Conservation (phyloP, 352 stramenopile species). For the Hyaloperonospora arabidopsidis region DNA sequence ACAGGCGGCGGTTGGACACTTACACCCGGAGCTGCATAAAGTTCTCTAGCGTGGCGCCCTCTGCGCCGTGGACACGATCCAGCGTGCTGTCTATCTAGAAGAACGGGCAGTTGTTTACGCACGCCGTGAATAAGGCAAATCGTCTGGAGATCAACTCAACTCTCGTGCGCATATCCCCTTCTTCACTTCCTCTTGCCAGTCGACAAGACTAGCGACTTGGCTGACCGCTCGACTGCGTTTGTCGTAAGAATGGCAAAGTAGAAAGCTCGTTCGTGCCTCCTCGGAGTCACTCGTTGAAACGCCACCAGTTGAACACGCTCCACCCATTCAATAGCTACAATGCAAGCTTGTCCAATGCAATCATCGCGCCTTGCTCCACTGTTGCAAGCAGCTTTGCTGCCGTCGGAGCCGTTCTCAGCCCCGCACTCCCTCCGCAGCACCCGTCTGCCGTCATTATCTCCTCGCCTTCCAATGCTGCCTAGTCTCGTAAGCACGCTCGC, state of each 20-base stretch:
- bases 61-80: no score
- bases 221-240: neutral
- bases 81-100: no score
- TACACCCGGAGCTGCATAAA: no score
- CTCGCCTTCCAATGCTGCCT: conserved; percentile 24
- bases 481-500: conserved; percentile 27
- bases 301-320: conserved; percentile 1
- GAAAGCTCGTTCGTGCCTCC: neutral
- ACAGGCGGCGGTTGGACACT: no score
- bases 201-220: neutral
- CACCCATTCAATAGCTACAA: conserved; percentile 4
- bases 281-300: conserved; percentile 1
- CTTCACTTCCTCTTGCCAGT: neutral
- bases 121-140: neutral
- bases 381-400: conserved; percentile 17
- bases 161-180: neutral
- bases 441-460: conserved; percentile 30
- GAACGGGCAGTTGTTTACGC: neutral
- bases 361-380: conserved; percentile 24
- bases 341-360: conserved; percentile 22
- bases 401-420: conserved; percentile 16
- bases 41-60: no score
- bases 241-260: neutral
- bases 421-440: conserved; percentile 23
- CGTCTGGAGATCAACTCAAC: neutral